Base-by-base conservation (phyloP, 305 asterid genomes). In the Rubia balearica region DNA sequence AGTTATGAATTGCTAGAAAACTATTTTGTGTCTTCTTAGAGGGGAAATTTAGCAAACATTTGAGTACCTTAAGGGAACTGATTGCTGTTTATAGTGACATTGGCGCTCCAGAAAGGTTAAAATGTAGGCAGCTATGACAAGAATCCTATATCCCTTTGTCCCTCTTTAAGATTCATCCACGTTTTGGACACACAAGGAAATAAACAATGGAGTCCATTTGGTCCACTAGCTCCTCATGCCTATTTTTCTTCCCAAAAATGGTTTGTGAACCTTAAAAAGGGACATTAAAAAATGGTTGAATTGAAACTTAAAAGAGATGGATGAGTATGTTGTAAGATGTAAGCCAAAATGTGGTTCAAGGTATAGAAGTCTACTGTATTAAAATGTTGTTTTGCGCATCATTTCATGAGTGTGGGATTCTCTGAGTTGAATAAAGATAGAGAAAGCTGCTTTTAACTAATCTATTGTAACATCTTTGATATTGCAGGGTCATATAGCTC, bases 401-500 rank as follows among this genome's bases (percentile, higher is more conserved):
- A 21, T 41, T 19, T 19, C 8, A 14, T 63, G 49, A 49, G 30
- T 40, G 19, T 30, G 4, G 42, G 22, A 14, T 53, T 51, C 17
- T 41, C 36, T 51, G 40, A 36, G 45, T 41, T 51, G 60, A 30
- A 56, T 40, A 1, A 38, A 36, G 13, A 6, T 5, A 51, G 60
- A 62, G 62, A 40, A 4, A n/a, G 9, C 64, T 71, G 61, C 57
- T 61, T 51, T 71, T 66, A 42, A 77, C 71, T 60, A 64, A 73
- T 75, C 65, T 43, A 61, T 53, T 61, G 70, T 38, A 64, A 19
- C 8, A 6, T 30, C 46, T 24, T 24, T 55, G 63, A 65, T 77
- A 63, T 74, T 80, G 76, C 91, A 94, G 99, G 99, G 99, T 76
- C 98, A 94, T 82, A 89, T 94, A 75, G 98, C 98, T 5, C 95